Base-by-base conservation (phyloP, 2,329 filamentous ascomycete genomes). In the Paracamarosporium sp. region DNA sequence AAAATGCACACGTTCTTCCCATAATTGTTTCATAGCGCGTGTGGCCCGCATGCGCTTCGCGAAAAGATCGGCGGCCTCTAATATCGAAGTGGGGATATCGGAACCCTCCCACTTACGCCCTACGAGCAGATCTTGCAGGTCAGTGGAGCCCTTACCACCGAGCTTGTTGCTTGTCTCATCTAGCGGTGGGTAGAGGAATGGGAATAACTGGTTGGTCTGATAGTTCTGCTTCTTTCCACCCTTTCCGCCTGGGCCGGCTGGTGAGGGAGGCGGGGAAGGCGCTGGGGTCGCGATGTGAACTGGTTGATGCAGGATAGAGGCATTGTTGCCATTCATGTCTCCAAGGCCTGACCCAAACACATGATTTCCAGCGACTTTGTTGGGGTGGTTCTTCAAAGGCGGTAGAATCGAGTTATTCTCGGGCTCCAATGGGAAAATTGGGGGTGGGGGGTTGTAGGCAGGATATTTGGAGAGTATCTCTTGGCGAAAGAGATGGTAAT, bases 191-290 rank as follows among this genome's bases (percentile, higher is more conserved):
- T 99, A 99, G 80, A 99, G 88, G 72, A 99, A 98, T 0, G 95
- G 95, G 64, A 99, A 98, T 72, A 97, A 95, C 69, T 99, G 95
- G 71, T 99, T 99, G 0, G 95, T 99, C 76, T 99, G 95, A 70
- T 99, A 99, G 67, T 98, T 99, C 71, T 99, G 95, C 74, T 99
- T 99, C 82, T 99, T 99, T 0, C 90, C 93, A 51, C 91, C 92
- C 76, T 98, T 99, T 0, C 93, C 93, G 25, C 93, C 86, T 3
- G 86, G 85, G 1, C 86, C 93, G 31, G 90, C 89, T 9, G 95
- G 95, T 1, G 94, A 97, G 1, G 95, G 95, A 0, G 95, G 95
- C 24, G 95, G 95, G 0, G 95, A 99, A 1, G 95, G 95, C 0
- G 93, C 94, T 0, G 95, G 95, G 1, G 95, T 99, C n/a, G 95